Base-by-base conservation (phyloP, 306 rosid genomes). In the Trifolium fragiferum region DNA sequence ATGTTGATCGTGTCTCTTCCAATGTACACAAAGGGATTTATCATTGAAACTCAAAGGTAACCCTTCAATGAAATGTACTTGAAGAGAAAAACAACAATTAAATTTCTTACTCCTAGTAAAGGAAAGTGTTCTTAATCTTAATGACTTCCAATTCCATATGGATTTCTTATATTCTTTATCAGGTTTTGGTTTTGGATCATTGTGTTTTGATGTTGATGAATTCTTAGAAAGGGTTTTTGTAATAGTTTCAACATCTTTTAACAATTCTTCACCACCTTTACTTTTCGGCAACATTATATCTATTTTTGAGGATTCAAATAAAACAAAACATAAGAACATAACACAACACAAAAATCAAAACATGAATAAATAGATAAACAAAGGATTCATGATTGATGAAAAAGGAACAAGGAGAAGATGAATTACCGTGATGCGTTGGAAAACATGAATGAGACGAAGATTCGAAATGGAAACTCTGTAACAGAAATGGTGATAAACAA, bases 121-220 rank as follows among this genome's bases (percentile, higher is more conserved):
- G 4, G 93, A 88, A 60, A 90, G 74, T 5, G 96, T 87, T 83
- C 78, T 91, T 62, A 94, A 76, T 8, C 78, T 91, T 62, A 94
- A 76, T 8, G 88, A 74, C 80, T 83, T 93, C 96, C 98, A 93
- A 81, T 83, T 81, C 98, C 97, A 94, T 61, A 83, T 79, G 19
- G 95, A 91, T 80, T 84, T 91, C 90, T 94, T 94, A 77, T 23
- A 33, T 66, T 80, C n/a, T 23, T 60, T 60, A 27, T 83, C 84
- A 8, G 33, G 33, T 30, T 30, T 27, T 27, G 55, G 61, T 75
- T 79, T 87, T 15, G 63, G 87, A 49, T 72, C 35, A 21, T 57
- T 23, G 15, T 23, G 11, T 25, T 5, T 12, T n/a, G 18, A 57
- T 21, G 12, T 11, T 5, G 33, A 57, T 57, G 33, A 76, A 75